Evolutionary conservation across 768 basidiomycete genomes (phyloP).

Genomic region (Serendipita indica): DNA sequence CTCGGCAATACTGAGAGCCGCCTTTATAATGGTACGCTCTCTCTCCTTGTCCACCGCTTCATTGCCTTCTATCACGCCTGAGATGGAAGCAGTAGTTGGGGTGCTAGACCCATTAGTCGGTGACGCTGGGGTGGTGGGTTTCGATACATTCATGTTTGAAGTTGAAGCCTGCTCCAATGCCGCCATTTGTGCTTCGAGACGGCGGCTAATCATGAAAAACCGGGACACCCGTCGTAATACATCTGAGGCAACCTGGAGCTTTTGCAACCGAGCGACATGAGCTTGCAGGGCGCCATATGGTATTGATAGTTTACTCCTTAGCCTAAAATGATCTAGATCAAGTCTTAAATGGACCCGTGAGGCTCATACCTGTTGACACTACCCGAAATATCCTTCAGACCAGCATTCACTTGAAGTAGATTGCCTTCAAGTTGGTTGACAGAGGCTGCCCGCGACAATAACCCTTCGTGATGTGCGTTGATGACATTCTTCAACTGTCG

Average conservation of each 20-base stretch:
- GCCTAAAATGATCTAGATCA: constrained; percentile 15
- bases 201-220: constrained; percentile 66
- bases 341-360: background rate
- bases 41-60: constrained; percentile 48
- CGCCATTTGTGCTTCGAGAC: constrained; percentile 74
- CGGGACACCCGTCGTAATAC: constrained; percentile 70
- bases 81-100: constrained; percentile 16
- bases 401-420: constrained; percentile 47
- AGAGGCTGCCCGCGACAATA: constrained; percentile 68
- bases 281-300: constrained; percentile 65
- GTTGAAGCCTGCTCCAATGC: constrained; percentile 34
- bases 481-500: constrained; percentile 81
- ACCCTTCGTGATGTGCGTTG: constrained; percentile 63
- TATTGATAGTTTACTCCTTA: constrained; percentile 50
- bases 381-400: constrained; percentile 54
- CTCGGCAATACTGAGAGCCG: constrained; percentile 88
- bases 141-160: background rate
- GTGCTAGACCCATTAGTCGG: too few species aligned
- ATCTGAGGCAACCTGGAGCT: constrained; percentile 71
- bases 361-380: constrained; percentile 46
- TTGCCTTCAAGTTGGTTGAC: constrained; percentile 58
- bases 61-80: constrained; percentile 23
- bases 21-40: constrained; percentile 80
- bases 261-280: constrained; percentile 57
- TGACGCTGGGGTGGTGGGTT: constrained; percentile 9